Percentiles rank a stretch among this genome's conserved stretches.
phyloP scores from a whole-genome alignment of 2,329 filamentous ascomycete genomes.

The Raffaelea arxii region DNA sequence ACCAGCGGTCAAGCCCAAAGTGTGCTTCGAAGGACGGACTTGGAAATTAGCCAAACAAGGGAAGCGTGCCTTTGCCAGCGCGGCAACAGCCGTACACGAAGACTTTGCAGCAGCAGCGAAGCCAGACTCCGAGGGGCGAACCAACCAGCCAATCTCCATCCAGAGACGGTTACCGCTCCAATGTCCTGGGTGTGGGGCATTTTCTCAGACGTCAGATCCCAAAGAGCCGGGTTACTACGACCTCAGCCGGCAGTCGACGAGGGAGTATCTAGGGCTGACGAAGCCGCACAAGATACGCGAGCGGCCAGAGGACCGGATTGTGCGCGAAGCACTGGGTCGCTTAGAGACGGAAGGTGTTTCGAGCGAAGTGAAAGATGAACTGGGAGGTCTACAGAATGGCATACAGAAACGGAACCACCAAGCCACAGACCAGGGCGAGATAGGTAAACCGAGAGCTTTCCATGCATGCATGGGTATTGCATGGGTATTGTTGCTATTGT shows the following conservation, averaged over 20 bases:
- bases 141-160: too few relatives aligned
- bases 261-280: constrained; percentile 33
- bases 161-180: constrained; percentile 36
- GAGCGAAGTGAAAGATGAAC: too few relatives aligned
- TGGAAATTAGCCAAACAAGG: neutral
- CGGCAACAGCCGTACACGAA: neutral
- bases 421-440: constrained; percentile 5
- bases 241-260: constrained; percentile 39
- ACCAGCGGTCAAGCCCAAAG: neutral
- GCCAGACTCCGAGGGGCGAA: neutral
- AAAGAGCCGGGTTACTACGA: constrained; percentile 50
- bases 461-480: neutral
- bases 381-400: constrained; percentile 23
- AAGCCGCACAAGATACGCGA: constrained; percentile 12
- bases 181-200: constrained; percentile 56
- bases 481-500: neutral
- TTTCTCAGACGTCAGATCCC: constrained; percentile 45
- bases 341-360: constrained; percentile 18
- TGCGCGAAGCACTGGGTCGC: constrained; percentile 32
- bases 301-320: constrained; percentile 34
- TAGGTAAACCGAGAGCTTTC: too few relatives aligned
- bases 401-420: neutral
- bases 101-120: neutral
- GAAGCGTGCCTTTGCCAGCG: neutral
- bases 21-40: neutral